Evolutionary conservation across 345 rosid genomes (phyloP).

Genomic region (Dimocarpus longan): DNA sequence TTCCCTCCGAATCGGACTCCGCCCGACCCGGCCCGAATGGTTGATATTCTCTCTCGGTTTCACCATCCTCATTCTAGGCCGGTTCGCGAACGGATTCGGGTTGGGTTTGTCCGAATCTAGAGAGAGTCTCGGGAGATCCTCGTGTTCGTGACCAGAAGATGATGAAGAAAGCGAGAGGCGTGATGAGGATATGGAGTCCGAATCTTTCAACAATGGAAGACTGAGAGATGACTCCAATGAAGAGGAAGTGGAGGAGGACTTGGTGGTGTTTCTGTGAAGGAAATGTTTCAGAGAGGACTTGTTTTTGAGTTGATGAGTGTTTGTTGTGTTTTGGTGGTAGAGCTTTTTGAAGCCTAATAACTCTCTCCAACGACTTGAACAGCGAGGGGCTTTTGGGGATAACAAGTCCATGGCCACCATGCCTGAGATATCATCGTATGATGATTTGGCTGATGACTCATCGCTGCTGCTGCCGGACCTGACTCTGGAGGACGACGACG

Average conservation of each 20-base stretch:
- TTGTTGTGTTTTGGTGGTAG: conserved; percentile 43
- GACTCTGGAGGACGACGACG: conserved; percentile 18
- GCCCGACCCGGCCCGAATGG: conserved; percentile 39
- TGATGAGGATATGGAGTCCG: conserved; percentile 73
- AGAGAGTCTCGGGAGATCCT: conserved; percentile 76
- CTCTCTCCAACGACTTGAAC: conserved; percentile 95
- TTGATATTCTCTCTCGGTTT: conserved; percentile 47
- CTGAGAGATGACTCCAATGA: conserved; percentile 46
- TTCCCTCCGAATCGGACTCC: conserved; percentile 64
- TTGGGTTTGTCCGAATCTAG: conserved; percentile 77
- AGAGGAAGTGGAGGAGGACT: conserved; percentile 35
- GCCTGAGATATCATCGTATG: conserved; percentile 50
- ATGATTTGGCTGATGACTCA: conserved; percentile 24
- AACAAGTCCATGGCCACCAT: conserved; percentile 41
- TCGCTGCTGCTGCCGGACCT: conserved; percentile 33
- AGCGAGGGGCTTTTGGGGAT: conserved; percentile 83
- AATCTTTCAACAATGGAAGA: conserved; percentile 70
- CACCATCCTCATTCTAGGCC: conserved; percentile 67
- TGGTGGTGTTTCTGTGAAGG: conserved; percentile 71
- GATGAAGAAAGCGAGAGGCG: conserved; percentile 87
- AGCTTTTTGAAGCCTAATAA: conserved; percentile 74
- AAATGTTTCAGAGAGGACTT: conserved; percentile 54
- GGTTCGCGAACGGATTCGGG: conserved; percentile 61
- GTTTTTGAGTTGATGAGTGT: no score
- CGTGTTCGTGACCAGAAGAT: conserved; percentile 88